Evolutionary conservation across 768 basidiomycete species (phyloP).

Genomic region (Cyclocybe aegerita): DNA sequence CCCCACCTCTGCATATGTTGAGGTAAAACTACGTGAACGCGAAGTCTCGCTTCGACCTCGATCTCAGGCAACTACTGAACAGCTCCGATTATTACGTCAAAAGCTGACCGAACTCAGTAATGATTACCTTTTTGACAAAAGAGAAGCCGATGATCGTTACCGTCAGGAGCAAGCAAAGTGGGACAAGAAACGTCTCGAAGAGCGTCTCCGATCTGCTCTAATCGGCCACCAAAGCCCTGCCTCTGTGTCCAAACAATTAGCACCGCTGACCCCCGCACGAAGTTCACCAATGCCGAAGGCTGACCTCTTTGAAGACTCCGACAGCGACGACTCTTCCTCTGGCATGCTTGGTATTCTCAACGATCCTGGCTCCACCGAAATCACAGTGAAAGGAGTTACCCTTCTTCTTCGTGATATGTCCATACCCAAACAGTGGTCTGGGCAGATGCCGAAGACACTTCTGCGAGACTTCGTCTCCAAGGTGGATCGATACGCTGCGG

Average conservation of each 20-base stretch:
- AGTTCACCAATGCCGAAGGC: neutral
- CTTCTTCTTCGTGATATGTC: slow-evolving; percentile 69
- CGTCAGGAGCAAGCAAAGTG: slow-evolving; percentile 50
- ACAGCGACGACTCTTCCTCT: slow-evolving; percentile 46
- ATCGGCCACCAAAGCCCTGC: neutral
- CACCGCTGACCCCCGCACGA: slow-evolving; percentile 4
- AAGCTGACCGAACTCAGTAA: slow-evolving; percentile 47
- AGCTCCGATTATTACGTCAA: slow-evolving; percentile 35
- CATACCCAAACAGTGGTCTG: slow-evolving; percentile 81
- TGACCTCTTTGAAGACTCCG: slow-evolving; percentile 57
- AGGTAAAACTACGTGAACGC: slow-evolving; percentile 56
- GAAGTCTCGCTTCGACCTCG: slow-evolving; percentile 37
- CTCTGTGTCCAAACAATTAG: neutral
- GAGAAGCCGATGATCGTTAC: slow-evolving; percentile 62
- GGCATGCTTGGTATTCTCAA: slow-evolving; percentile 80
- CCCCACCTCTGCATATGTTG: slow-evolving; percentile 62
- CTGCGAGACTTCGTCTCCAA: slow-evolving; percentile 70
- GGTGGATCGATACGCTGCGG: slow-evolving; percentile 70
- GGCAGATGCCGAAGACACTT: slow-evolving; percentile 74
- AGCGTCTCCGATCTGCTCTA: slow-evolving; percentile 29
- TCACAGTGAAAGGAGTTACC: slow-evolving; percentile 52
- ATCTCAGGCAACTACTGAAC: slow-evolving; percentile 26
- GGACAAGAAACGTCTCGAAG: slow-evolving; percentile 43
- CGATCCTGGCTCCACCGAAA: slow-evolving; percentile 53
- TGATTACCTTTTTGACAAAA: slow-evolving; percentile 71